These are phyloP conservation scores for Sclerotiophoma versabilis DNA, from an alignment of 2,329 filamentous ascomycete species.

Conservation along the genomic window DNA sequence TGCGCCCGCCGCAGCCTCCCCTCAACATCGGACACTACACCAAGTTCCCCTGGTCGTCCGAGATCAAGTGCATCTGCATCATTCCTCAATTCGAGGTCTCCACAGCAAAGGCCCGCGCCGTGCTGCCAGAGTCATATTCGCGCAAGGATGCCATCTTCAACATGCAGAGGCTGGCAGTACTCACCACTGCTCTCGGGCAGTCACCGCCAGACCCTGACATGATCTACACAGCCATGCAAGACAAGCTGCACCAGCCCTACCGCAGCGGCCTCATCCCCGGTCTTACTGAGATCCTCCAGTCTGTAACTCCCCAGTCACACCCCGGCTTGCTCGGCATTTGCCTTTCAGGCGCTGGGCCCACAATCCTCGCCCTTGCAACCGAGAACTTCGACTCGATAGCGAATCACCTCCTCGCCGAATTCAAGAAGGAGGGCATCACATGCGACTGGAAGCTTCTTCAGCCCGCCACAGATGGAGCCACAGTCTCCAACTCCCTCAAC, in stretches of 20 bases:
- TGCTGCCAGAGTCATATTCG: conserved; percentile 80
- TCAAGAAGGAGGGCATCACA: conserved; percentile 74
- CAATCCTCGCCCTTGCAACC: conserved; percentile 91
- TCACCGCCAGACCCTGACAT: conserved; percentile 90
- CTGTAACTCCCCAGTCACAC: conserved; percentile 86
- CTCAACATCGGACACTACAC: conserved; percentile 93
- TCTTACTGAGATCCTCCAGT: conserved; percentile 86
- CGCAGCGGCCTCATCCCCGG: conserved; percentile 90
- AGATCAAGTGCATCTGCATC: conserved; percentile 96
- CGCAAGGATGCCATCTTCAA: conserved; percentile 93
- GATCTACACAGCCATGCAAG: conserved; percentile 98
- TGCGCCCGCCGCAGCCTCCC: conserved; percentile 86
- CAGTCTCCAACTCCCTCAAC: conserved; percentile 39
- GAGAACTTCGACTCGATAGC: conserved; percentile 89
- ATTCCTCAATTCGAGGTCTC: conserved; percentile 95
- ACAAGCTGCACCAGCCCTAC: conserved; percentile 97
- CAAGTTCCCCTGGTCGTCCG: conserved; percentile 90
- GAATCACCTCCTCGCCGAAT: conserved; percentile 74
- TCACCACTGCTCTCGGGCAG: conserved; percentile 87
- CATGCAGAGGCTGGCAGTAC: conserved; percentile 87
- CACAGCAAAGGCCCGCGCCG: conserved; percentile 88
- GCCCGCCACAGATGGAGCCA: conserved; percentile 75
- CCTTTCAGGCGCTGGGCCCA: conserved; percentile 91
- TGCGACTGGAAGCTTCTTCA: conserved; percentile 90
- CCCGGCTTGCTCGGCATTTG: conserved; percentile 92